phyloP scores from a whole-genome alignment of 495 filamentous ascomycete species.

The Cairneyella variabilis region DNA sequence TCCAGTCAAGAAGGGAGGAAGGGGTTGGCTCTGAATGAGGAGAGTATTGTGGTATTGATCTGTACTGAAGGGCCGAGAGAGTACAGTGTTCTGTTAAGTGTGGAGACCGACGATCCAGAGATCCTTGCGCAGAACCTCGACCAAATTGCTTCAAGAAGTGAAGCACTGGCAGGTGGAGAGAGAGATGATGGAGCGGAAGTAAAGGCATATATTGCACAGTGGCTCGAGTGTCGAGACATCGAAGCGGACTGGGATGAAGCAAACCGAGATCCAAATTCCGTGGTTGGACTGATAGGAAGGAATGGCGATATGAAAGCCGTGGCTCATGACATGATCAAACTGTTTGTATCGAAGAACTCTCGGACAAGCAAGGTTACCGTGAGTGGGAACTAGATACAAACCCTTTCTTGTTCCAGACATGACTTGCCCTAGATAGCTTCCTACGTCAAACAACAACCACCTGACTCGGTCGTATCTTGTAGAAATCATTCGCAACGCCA shows the following conservation, averaged over 20 bases:
- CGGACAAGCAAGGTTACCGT: no score
- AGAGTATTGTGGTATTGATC: slow-evolving; percentile 49
- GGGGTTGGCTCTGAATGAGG: slow-evolving; percentile 12
- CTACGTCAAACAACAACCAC: no score
- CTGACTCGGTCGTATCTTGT: no score
- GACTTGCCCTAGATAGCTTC: no score
- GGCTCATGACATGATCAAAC: no score
- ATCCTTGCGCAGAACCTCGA: neutral
- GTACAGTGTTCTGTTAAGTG: slow-evolving; percentile 1
- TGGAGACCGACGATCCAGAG: neutral
- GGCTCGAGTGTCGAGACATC: slow-evolving; percentile 44
- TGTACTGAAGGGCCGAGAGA: slow-evolving; percentile 41
- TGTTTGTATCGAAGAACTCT: no score
- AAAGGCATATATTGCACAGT: slow-evolving; percentile 36
- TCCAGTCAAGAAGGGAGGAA: slow-evolving; percentile 25
- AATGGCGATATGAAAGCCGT: no score
- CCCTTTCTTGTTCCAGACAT: no score
- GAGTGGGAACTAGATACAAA: no score
- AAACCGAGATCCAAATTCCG: neutral
- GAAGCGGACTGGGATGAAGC: neutral
- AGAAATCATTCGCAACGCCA: no score
- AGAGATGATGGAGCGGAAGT: slow-evolving; percentile 23
- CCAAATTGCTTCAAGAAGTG: neutral
- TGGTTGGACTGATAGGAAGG: neutral
- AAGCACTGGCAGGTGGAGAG: neutral